Evolutionary conservation across 73 alveolate species (phyloP), one percentile per base, ranked within the genome.

Genomic region (Paramecium pentaurelia): DNA sequence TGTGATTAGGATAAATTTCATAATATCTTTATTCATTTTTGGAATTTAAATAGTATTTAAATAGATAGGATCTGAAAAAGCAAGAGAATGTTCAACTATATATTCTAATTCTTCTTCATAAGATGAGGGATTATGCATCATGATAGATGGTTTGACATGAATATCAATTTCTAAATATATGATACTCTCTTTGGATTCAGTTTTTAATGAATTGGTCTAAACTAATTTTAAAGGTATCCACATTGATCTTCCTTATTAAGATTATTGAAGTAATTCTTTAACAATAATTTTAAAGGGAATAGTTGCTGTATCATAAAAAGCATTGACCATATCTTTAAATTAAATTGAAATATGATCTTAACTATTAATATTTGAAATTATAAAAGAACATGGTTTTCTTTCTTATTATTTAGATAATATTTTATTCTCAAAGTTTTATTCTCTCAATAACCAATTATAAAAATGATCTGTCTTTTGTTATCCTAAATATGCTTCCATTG

Each of bases 371-470:
- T 80, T 80, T 20, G 77, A 20, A 27, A 80, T 80, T 1, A 32
- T 80, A 22, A 80, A 32, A 4, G 71, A 3, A 22, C 91, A 80
- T 20, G 91, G 49, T 42, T 80, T 80, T 25, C 91, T 34, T 0
- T 22, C 45, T 47, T 40, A 38, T 42, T 12, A 22, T 45, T 80
- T 27, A 2, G 34, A 3, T 2, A 9, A 20, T 0, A 12, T 47
- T 45, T 27, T 27, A 25, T 80, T 20, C 49, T 80, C 91, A 25
- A 44, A 80, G 7, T 45, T 38, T 28, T 20, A 32, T 45, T 80
- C 91, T 38, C 36, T 14, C 71, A 80, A 45, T 0, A 27, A 20
- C 91, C 91, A 80, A 80, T 80, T 80, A 80, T 80, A 80, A 45
- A 42, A 80, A 42, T 80, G 47, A 80, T 80, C 91, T 18, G 91